phyloP scores from a whole-genome alignment of 768 basidiomycete genomes.

The Tulasnella sp. region DNA sequence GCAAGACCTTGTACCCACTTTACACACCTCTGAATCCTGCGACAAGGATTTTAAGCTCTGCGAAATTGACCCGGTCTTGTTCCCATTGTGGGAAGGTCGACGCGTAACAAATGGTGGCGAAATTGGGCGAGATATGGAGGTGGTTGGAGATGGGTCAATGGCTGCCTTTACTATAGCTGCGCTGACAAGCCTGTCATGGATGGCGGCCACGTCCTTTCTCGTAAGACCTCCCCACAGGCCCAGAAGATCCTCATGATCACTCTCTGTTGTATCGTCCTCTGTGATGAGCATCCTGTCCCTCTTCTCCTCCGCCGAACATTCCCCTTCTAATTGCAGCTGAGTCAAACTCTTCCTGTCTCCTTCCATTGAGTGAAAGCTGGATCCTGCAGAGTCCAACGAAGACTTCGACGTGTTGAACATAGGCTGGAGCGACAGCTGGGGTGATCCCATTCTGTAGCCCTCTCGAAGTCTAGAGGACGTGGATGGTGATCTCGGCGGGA shows the following conservation, averaged over 20 bases:
- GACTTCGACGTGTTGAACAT: constrained; percentile 65
- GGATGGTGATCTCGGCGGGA: neutral
- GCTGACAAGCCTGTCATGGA: constrained; percentile 66
- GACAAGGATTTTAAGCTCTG: neutral
- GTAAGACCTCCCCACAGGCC: constrained; percentile 44
- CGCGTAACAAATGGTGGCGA: constrained; percentile 26
- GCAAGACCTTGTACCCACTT: neutral
- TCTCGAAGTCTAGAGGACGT: constrained; percentile 37
- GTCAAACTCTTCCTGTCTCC: constrained; percentile 36
- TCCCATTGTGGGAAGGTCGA: constrained; percentile 50
- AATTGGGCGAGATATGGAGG: neutral
- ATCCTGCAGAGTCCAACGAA: constrained; percentile 68
- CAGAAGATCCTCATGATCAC: constrained; percentile 29
- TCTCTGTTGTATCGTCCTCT: neutral
- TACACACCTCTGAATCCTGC: constrained; percentile 1
- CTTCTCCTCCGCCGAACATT: neutral
- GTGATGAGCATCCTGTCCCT: neutral
- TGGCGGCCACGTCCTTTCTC: constrained; percentile 54
- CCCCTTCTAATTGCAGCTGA: constrained; percentile 1
- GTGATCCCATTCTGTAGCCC: constrained; percentile 27
- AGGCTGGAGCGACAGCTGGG: constrained; percentile 56
- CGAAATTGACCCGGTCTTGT: constrained; percentile 28
- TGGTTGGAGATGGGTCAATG: too few relatives aligned
- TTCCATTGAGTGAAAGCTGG: constrained; percentile 78
- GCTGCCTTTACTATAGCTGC: constrained; percentile 32